Conservation (phyloP, 2,329 filamentous ascomycete species). For the Fusarium acutatum region DNA sequence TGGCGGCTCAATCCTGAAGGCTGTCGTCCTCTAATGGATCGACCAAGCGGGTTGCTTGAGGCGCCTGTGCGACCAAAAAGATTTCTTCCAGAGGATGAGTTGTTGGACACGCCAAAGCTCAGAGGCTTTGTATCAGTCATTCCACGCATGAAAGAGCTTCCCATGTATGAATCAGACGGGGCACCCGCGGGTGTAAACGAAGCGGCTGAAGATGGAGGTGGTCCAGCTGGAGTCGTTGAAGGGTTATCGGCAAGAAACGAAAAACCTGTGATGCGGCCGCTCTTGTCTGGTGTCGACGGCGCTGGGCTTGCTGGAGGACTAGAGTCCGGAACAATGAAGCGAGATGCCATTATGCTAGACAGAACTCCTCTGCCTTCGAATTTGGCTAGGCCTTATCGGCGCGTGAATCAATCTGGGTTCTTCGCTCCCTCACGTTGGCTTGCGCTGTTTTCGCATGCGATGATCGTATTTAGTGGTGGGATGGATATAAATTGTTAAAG, state of each 20-base stretch:
- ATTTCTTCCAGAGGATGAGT: conserved; percentile 44
- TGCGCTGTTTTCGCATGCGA: conserved; percentile 21
- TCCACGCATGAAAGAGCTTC: conserved; percentile 62
- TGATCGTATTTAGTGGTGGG: conserved; percentile 11
- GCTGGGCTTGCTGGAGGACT: conserved; percentile 53
- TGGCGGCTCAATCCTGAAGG: conserved; percentile 62
- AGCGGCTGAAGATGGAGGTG: conserved; percentile 60
- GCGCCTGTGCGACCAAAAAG: conserved; percentile 50
- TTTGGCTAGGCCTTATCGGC: conserved; percentile 10
- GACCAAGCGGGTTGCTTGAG: conserved; percentile 56
- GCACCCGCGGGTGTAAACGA: conserved; percentile 67
- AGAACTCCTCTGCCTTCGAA: conserved; percentile 28
- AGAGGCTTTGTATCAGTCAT: conserved; percentile 51
- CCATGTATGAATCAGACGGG: conserved; percentile 62
- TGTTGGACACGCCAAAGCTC: conserved; percentile 47
- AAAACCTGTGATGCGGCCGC: conserved; percentile 45
- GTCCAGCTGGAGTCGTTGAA: conserved; percentile 62
- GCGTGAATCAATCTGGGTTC: background rate
- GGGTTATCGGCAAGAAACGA: conserved; percentile 56
- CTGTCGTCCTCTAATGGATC: conserved; percentile 54
- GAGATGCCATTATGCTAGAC: conserved; percentile 49
- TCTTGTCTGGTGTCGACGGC: conserved; percentile 60
- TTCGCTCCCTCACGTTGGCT: conserved; percentile 5
- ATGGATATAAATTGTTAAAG: conserved; percentile 21
- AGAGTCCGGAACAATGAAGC: conserved; percentile 55